Evolutionary conservation across 768 basidiomycete genomes (phyloP).

Genomic region (Lanmaoa rubissima): DNA sequence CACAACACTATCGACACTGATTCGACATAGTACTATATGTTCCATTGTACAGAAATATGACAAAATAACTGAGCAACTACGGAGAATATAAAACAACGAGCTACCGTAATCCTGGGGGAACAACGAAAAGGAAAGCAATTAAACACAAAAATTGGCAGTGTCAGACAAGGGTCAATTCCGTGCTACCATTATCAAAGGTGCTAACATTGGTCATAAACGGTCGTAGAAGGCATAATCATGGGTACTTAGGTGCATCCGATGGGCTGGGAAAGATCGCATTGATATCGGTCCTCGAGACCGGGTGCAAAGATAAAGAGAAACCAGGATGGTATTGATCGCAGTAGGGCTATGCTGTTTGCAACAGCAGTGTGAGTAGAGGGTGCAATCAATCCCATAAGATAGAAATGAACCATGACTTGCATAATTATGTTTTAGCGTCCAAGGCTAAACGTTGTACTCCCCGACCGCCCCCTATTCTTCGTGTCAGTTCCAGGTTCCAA

Average conservation of each 20-base stretch:
- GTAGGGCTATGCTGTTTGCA: constrained; percentile 12
- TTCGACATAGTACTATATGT: not conserved
- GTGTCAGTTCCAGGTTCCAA: constrained; percentile 18
- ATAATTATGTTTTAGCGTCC: constrained; percentile 21
- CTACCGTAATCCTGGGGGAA: constrained; percentile 8
- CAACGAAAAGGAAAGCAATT: constrained; percentile 3
- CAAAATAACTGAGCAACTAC: constrained; percentile 13
- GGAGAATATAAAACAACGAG: constrained; percentile 17
- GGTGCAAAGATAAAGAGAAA: constrained; percentile 9
- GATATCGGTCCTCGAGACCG: constrained; percentile 26
- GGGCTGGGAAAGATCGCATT: constrained; percentile 11
- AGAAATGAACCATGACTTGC: constrained; percentile 13
- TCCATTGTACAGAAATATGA: constrained; percentile 3
- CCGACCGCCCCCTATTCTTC: constrained; percentile 29
- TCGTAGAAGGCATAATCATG: constrained; percentile 21
- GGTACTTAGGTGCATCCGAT: constrained; percentile 6
- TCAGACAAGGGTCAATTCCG: not conserved
- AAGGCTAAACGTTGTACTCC: constrained; percentile 23
- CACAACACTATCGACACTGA: not conserved
- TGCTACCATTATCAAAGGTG: constrained; percentile 20
- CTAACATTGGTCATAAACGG: constrained; percentile 26
- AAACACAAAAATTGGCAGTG: constrained; percentile 11
- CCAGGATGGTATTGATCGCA: constrained; percentile 12
- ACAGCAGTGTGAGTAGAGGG: constrained; percentile 11
- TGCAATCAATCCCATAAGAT: constrained; percentile 5